phyloP scores from a whole-genome alignment of 2,329 filamentous ascomycete species.

The Aureobasidium musti region DNA sequence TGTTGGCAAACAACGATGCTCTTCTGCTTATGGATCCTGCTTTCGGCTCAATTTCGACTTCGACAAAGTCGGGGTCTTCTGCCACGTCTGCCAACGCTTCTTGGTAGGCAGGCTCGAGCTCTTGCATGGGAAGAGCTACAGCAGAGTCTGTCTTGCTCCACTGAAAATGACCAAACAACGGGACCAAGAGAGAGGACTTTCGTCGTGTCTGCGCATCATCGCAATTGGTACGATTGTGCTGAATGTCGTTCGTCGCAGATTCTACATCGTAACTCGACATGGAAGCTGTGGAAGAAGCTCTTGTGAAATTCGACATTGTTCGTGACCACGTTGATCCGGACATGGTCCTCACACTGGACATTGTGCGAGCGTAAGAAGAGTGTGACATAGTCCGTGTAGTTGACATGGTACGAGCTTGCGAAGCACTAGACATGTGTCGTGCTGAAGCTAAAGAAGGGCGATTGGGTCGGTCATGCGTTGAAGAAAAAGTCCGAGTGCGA shows the following conservation, averaged over 20 bases:
- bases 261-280: not conserved
- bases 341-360: not conserved
- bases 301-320: slow-evolving; percentile 22
- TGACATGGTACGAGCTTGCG: not conserved
- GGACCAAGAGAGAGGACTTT: not conserved
- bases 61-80: slow-evolving; percentile 24
- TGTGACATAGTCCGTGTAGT: not conserved
- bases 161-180: slow-evolving; percentile 20
- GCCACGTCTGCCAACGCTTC: slow-evolving; percentile 19
- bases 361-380: slow-evolving; percentile 6
- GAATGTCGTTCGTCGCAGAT: not conserved
- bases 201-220: not conserved
- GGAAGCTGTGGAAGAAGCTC: slow-evolving; percentile 11
- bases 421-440: slow-evolving; percentile 2
- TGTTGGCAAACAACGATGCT: slow-evolving; percentile 21
- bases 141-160: slow-evolving; percentile 14
- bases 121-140: not conserved
- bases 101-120: slow-evolving; percentile 19
- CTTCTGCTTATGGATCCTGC: slow-evolving; percentile 9
- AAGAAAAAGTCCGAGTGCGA: not conserved
- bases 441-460: not conserved
- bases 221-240: not conserved
- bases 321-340: slow-evolving; percentile 18
- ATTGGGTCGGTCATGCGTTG: not conserved
- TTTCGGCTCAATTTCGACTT: slow-evolving; percentile 18